Base-by-base conservation (phyloP, 805 yeast species). In the Scheffersomyces lignosus region DNA sequence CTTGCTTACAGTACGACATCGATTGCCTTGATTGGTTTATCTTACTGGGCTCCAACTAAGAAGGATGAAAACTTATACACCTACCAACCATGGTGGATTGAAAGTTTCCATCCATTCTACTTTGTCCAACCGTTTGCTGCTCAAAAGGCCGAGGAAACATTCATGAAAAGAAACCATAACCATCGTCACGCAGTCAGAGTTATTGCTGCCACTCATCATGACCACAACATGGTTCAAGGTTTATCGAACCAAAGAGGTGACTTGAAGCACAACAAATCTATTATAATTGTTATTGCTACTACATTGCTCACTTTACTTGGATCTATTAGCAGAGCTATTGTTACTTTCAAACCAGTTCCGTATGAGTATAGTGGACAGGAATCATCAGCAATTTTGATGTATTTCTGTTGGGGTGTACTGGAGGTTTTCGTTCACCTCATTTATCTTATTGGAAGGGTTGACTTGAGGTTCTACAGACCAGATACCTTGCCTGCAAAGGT, bases 71-170 rank as follows among this genome's bases (percentile, higher is more conserved):
- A 29, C 24, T 40, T 49, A 33, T 47, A 47, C 34, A 52, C 57
- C 3, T 52, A 45, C 36, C 57, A 51, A 29, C 54, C 57, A 3
- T 52, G 57, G 57, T 52, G 56, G 54, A 49, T 51, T 23, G 49
- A 51, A 22, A 34, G 41, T 10, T 52, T 52, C 33, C n/a, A 34
- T 12, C 49, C 49, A 3, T 43, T 48, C 10, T 51, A 52, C 42
- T 52, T 49, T 38, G 53, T 49, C 23, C 34, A 43, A 35, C 33
- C 34, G 10, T 49, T 48, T 8, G 57, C 57, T 7, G 56, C 51
- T 3, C 43, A 35, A 12, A 36, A 41, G 27, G 54, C 56, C 5
- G 53, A 42, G 22, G 56, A 47, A 20, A 39, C 52, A 2, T 51
- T 51, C 29, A 45, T 48, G 50, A 42, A 45, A 38, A 36, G 52